Conservation (phyloP, 805 yeast species). For the Debaryomyces hansenii region DNA sequence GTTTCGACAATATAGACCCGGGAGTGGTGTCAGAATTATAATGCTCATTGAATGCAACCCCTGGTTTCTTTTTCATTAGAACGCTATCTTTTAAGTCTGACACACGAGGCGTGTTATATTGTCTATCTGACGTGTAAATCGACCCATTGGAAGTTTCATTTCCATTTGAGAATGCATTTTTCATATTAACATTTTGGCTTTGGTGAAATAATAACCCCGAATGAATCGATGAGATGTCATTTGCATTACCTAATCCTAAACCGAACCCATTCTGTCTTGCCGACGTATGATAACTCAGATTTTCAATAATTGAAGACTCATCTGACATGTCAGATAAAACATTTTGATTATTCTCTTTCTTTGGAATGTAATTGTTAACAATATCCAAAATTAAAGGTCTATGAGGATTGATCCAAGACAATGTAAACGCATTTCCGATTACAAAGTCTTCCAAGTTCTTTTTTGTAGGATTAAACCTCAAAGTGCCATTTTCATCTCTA, state of each 20-base stretch:
- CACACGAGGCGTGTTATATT: slow-evolving; percentile 28
- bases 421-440: slow-evolving; percentile 23
- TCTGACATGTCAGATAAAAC: neutral
- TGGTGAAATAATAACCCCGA: slow-evolving; percentile 27
- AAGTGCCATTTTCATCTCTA: slow-evolving; percentile 6
- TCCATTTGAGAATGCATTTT: slow-evolving; percentile 4
- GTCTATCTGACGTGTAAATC: slow-evolving; percentile 12
- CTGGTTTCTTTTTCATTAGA: slow-evolving; percentile 3
- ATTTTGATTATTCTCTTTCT: neutral
- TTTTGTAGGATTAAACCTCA: slow-evolving; percentile 13
- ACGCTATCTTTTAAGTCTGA: slow-evolving; percentile 37
- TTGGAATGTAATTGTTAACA: neutral
- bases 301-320: neutral
- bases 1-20: slow-evolving; percentile 30
- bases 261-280: slow-evolving; percentile 3
- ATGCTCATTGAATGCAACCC: slow-evolving; percentile 3
- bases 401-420: slow-evolving; percentile 32
- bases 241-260: slow-evolving; percentile 39
- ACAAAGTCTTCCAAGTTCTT: slow-evolving; percentile 26
- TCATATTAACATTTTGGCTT: slow-evolving; percentile 8
- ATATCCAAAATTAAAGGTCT: slow-evolving; percentile 20
- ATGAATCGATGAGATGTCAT: slow-evolving; percentile 42
- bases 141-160: slow-evolving; percentile 14
- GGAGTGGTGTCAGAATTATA: slow-evolving; percentile 12
- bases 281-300: neutral